These are phyloP conservation scores for Jasminum sambac DNA, from an alignment of 257 asterid genomes.

Conservation along the genomic window DNA sequence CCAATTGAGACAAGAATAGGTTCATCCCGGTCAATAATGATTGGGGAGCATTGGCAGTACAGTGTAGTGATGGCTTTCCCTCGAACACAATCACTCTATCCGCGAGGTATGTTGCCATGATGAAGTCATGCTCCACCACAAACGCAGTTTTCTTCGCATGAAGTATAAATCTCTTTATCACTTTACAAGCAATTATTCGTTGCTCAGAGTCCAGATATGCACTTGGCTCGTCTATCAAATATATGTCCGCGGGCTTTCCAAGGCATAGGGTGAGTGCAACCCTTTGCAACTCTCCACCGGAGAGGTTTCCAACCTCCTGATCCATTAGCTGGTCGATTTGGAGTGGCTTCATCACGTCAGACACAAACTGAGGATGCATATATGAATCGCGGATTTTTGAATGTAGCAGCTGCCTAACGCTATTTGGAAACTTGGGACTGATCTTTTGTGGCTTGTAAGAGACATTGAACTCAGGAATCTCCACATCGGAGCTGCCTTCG, in stretches of 20 bases:
- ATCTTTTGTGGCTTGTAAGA: slow-evolving; percentile 98
- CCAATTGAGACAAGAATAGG: slow-evolving; percentile 90
- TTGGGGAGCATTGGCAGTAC: slow-evolving; percentile 90
- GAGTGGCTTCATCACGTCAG: slow-evolving; percentile 99
- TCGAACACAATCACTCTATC: slow-evolving; percentile 94
- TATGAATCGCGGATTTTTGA: slow-evolving; percentile 80
- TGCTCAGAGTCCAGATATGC: slow-evolving; percentile 99
- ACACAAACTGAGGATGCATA: slow-evolving; percentile 86
- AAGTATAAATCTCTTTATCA: slow-evolving; percentile 93
- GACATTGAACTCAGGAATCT: slow-evolving; percentile 93
- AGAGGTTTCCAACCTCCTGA: slow-evolving; percentile 91
- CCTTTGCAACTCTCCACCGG: slow-evolving; percentile 99
- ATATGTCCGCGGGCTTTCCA: slow-evolving; percentile 99
- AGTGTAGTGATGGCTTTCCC: slow-evolving; percentile 83
- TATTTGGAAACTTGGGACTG: slow-evolving; percentile 69
- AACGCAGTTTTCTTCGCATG: slow-evolving; percentile 97
- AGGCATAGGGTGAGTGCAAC: slow-evolving; percentile 92
- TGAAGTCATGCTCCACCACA: slow-evolving; percentile 95
- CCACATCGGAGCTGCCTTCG: slow-evolving; percentile 62
- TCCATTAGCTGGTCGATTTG: slow-evolving; percentile 97
- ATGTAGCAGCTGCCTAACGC: slow-evolving; percentile 82
- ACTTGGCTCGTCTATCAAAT: slow-evolving; percentile 94
- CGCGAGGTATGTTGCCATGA: slow-evolving; percentile 98
- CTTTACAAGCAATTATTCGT: slow-evolving; percentile 97
- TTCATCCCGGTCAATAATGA: slow-evolving; percentile 97